Evolutionary conservation across 2,329 filamentous ascomycete species (phyloP).

Genomic region (Cladosporium sp.): DNA sequence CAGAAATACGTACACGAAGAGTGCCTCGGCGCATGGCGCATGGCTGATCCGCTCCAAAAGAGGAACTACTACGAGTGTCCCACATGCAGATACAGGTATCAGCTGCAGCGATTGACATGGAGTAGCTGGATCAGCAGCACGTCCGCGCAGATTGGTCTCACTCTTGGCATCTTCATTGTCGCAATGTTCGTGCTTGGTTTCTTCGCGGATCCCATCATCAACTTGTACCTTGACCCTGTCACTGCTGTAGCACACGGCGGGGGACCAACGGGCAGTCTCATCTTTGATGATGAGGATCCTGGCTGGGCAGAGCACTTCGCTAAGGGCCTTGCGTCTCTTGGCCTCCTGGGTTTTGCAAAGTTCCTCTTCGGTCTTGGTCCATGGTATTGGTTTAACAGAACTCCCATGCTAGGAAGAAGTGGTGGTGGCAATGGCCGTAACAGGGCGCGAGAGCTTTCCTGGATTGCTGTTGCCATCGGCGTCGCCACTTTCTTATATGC

Average conservation of each 20-base stretch:
- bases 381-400: slow-evolving; percentile 73
- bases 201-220: slow-evolving; percentile 87
- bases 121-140: slow-evolving; percentile 61
- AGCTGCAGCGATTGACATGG: slow-evolving; percentile 75
- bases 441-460: slow-evolving; percentile 75
- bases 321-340: slow-evolving; percentile 88
- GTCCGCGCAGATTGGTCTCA: slow-evolving; percentile 69
- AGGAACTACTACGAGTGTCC: slow-evolving; percentile 85
- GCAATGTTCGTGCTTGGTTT: slow-evolving; percentile 85
- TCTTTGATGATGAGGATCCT: slow-evolving; percentile 52
- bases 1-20: slow-evolving; percentile 93
- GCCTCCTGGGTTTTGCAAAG: slow-evolving; percentile 82
- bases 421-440: slow-evolving; percentile 69
- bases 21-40: slow-evolving; percentile 81
- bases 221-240: slow-evolving; percentile 78
- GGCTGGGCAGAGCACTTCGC: slow-evolving; percentile 82
- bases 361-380: slow-evolving; percentile 73
- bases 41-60: slow-evolving; percentile 65
- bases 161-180: slow-evolving; percentile 68
- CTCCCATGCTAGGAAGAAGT: slow-evolving; percentile 49
- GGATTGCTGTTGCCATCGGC: slow-evolving; percentile 77
- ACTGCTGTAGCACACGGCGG: slow-evolving; percentile 41
- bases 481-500: slow-evolving; percentile 79
- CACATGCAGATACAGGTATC: slow-evolving; percentile 83
- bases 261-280: slow-evolving; percentile 34